These are phyloP conservation scores for Echinochloa phyllopogon DNA, from an alignment of 176 grass and related monocot species.

Conservation along the genomic window DNA sequence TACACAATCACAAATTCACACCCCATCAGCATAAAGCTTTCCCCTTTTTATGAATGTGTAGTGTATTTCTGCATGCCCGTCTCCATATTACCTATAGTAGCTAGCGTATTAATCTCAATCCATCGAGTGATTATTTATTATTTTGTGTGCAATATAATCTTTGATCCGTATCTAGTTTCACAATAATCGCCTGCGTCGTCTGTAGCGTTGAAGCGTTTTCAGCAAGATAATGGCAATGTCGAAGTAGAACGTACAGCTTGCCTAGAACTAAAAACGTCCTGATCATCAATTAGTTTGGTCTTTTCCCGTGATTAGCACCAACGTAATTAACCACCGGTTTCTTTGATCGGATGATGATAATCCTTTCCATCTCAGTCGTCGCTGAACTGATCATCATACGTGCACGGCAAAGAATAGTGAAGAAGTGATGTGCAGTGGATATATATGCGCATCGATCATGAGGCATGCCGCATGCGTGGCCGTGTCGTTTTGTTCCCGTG, in stretches of 20 bases:
- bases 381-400: background rate
- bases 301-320: background rate
- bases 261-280: background rate
- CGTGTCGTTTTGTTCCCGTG: conserved; percentile 27
- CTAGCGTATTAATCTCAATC: too few species aligned
- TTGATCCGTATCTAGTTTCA: too few species aligned
- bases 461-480: conserved; percentile 20
- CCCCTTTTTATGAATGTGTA: too few species aligned
- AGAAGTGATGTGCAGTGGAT: background rate
- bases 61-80: background rate
- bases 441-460: background rate
- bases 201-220: background rate
- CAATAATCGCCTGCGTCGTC: background rate
- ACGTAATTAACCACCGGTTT: background rate
- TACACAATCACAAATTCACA: too few species aligned
- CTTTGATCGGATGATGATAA: background rate
- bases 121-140: background rate
- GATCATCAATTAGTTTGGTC: background rate
- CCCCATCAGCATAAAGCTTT: too few species aligned
- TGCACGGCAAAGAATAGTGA: background rate
- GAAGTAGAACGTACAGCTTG: background rate
- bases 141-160: too few species aligned
- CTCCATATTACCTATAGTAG: background rate
- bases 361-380: too few species aligned
- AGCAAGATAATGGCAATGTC: background rate